Conservation (phyloP, 139 green algal genomes). For the Zygnema cylindricum region DNA sequence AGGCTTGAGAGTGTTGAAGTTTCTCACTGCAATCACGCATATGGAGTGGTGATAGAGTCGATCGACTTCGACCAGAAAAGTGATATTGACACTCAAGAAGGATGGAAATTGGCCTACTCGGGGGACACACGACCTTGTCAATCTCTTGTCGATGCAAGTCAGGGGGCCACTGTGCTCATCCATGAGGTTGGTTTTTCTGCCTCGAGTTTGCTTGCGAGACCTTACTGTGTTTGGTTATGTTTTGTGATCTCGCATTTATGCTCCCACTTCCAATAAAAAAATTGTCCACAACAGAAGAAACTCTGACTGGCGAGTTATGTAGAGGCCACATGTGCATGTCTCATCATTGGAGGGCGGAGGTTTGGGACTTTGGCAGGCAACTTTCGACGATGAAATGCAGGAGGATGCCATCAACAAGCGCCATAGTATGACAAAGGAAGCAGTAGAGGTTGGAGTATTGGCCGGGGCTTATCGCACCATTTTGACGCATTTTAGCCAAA, state of each 20-base stretch:
- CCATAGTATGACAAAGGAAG: conserved; percentile 89
- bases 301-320: no score
- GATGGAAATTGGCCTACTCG: conserved; percentile 80
- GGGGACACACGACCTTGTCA: conserved; percentile 87
- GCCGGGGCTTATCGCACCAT: conserved; percentile 86
- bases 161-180: conserved; percentile 84
- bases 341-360: no score
- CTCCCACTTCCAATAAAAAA: no score
- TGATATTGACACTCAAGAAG: background rate
- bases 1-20: conserved; percentile 73
- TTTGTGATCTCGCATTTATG: conserved; percentile 7
- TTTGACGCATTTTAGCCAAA: conserved; percentile 96
- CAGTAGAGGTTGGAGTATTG: conserved; percentile 73
- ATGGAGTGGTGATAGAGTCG: conserved; percentile 75
- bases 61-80: background rate
- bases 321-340: no score
- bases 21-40: conserved; percentile 79
- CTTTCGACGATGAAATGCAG: conserved; percentile 90
- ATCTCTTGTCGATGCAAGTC: conserved; percentile 77
- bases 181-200: conserved; percentile 77
- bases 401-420: conserved; percentile 86
- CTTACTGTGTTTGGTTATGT: background rate
- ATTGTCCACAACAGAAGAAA: no score
- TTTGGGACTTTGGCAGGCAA: conserved; percentile 69
- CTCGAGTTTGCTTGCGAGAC: no score